Evolutionary conservation across 192 early-diverging fungal species (phyloP).

Genomic region (Coemansia sp.): DNA sequence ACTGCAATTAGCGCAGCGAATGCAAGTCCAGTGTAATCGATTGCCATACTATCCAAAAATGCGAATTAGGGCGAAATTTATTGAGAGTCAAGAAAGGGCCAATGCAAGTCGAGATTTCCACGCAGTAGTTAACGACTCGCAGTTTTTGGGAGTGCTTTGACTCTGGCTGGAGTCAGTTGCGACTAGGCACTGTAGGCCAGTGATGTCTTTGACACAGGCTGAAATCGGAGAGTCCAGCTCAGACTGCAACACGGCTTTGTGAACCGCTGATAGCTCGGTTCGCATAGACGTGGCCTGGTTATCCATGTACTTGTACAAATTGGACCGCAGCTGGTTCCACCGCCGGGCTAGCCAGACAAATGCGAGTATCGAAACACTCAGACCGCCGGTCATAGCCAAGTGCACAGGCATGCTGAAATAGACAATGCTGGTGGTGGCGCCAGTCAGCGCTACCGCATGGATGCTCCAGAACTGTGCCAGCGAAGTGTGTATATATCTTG

Average conservation of each 20-base stretch:
- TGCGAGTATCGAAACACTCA: slow-evolving; percentile 19
- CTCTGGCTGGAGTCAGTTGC: not conserved
- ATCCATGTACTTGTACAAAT: slow-evolving; percentile 26
- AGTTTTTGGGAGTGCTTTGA: not conserved
- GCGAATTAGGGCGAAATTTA: not conserved
- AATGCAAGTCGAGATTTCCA: slow-evolving; percentile 33
- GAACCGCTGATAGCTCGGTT: slow-evolving; percentile 10
- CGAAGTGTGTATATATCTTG: slow-evolving; percentile 36
- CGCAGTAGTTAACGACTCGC: slow-evolving; percentile 6
- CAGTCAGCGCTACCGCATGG: slow-evolving; percentile 19
- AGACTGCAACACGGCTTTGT: slow-evolving; percentile 17
- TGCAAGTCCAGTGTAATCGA: slow-evolving; percentile 26
- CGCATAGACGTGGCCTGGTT: slow-evolving; percentile 15
- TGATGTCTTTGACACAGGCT: slow-evolving; percentile 5
- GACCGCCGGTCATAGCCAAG: slow-evolving; percentile 22
- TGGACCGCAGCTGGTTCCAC: slow-evolving; percentile 27
- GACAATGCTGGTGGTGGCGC: not conserved
- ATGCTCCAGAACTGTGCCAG: slow-evolving; percentile 45
- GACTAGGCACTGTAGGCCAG: slow-evolving; percentile 6
- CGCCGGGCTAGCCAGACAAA: slow-evolving; percentile 38
- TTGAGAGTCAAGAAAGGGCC: slow-evolving; percentile 1
- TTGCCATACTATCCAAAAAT: slow-evolving; percentile 17
- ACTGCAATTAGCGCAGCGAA: slow-evolving; percentile 37
- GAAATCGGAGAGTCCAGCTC: slow-evolving; percentile 24
- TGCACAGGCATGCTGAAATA: slow-evolving; percentile 14